Conservation (phyloP, 495 filamentous ascomycete genomes). For the Penicillium ochrochloron region DNA sequence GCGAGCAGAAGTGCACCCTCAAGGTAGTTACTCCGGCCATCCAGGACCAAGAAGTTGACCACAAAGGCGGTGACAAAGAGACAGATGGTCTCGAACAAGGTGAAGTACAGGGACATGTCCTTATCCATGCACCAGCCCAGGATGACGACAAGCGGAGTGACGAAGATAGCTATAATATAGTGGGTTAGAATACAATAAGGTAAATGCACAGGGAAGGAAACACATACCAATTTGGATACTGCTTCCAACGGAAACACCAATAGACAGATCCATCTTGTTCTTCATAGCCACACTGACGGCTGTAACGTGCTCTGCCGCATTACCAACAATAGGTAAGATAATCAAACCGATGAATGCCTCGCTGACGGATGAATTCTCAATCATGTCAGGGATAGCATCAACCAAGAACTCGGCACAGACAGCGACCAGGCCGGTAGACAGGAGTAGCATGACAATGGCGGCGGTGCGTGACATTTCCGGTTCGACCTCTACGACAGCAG, state of each 20-base stretch:
- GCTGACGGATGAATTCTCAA: conserved; percentile 64
- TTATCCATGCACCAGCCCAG: conserved; percentile 85
- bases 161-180: conserved; percentile 72
- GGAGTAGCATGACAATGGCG: conserved; percentile 72
- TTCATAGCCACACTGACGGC: conserved; percentile 86
- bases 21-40: conserved; percentile 86
- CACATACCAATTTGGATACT: conserved; percentile 72
- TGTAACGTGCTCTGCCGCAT: conserved; percentile 91
- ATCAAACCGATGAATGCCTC: conserved; percentile 88
- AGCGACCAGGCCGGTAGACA: conserved; percentile 80
- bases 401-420: conserved; percentile 89
- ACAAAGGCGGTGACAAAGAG: conserved; percentile 86
- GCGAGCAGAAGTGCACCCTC: conserved; percentile 83
- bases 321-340: conserved; percentile 87
- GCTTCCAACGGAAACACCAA: conserved; percentile 85
- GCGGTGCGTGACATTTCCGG: conserved; percentile 72
- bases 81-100: conserved; percentile 85
- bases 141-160: conserved; percentile 86
- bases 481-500: conserved; percentile 51
- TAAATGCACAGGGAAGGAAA: neutral
- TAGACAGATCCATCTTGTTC: conserved; percentile 96
- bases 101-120: conserved; percentile 89
- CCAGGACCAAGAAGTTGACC: conserved; percentile 87
- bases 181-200: conserved; percentile 15
- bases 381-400: conserved; percentile 74